A percentile compares a stretch with the other conserved stretches of the same genome.
Conservation (phyloP, 371 early-diverging fungal species). For the Sanchytrium tribonematis region DNA sequence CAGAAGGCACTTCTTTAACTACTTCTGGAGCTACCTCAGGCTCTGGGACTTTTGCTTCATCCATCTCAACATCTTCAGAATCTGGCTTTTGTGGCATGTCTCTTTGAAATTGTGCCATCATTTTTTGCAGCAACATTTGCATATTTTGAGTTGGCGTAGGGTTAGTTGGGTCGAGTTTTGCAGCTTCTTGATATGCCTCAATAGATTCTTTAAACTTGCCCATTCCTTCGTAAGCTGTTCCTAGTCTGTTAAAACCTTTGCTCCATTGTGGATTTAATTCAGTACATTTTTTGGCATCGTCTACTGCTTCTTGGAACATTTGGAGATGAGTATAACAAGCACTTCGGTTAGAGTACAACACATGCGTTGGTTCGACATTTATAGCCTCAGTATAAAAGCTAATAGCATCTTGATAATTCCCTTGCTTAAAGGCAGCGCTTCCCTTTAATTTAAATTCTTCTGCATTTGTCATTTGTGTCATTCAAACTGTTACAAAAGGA, state of each 20-base stretch:
- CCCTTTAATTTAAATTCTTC: slow-evolving; percentile 48
- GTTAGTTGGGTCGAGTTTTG: slow-evolving; percentile 43
- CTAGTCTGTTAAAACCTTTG: slow-evolving; percentile 60
- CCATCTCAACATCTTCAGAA: slow-evolving; percentile 2
- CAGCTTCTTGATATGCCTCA: slow-evolving; percentile 37
- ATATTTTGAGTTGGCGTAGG: slow-evolving; percentile 64
- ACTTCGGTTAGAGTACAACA: slow-evolving; percentile 59
- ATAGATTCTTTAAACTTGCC: slow-evolving; percentile 29
- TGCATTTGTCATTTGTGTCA: slow-evolving; percentile 62
- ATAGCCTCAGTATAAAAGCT: slow-evolving; percentile 36
- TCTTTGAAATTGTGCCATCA: slow-evolving; percentile 19
- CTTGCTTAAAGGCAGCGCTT: slow-evolving; percentile 50
- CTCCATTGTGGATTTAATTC: slow-evolving; percentile 48
- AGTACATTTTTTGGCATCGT: slow-evolving; percentile 51
- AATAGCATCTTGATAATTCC: slow-evolving; percentile 39
- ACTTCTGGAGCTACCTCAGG: slow-evolving; percentile 7
- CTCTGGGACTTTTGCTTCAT: slow-evolving; percentile 7
- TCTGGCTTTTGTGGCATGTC: slow-evolving; percentile 28
- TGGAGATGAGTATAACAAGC: slow-evolving; percentile 42
- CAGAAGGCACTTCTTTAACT: slow-evolving; percentile 8
- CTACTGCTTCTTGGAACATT: slow-evolving; percentile 36
- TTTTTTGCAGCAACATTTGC: slow-evolving; percentile 62
- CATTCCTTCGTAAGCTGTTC: slow-evolving; percentile 47
- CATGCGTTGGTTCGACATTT: slow-evolving; percentile 38
- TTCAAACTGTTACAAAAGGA: not conserved